Base-by-base conservation (phyloP, 139 green algal genomes). In the Coelastrella sp. region DNA sequence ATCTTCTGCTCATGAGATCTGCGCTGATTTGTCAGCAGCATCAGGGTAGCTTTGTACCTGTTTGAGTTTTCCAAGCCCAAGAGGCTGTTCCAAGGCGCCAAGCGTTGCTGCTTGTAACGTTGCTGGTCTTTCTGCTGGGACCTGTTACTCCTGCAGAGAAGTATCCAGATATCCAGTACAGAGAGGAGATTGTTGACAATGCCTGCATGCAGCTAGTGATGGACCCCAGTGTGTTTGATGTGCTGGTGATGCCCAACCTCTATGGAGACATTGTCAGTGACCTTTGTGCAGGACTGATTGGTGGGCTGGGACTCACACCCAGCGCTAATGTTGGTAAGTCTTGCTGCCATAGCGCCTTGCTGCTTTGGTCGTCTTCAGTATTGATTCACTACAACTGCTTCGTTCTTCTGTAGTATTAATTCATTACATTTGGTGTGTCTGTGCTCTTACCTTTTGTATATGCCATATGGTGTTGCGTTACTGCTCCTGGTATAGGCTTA, bases 131-230 rank as follows among this genome's bases (percentile, higher is more conserved):
- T 69, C 60, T 69, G 48, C 17, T 11, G 17, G 17, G 48, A 57
- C 48, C 48, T 57, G 2, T 30, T 73, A 11, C 32, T 45, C 9
- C 9, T 40, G 34, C 90, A 25, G 91, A 96, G 83, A 90, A 89
- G 57, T 98, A 97, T 89, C 94, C 96, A 2, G 85, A 98, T 75
- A 98, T 99, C 77, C 75, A 95, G 88, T 99, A 98, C 85, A 89
- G 98, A 6, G 96, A 99, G 90, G 82, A 98, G 69, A 99, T 99
- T 88, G 96, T 99, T 48, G 96, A 99, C 94, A 99, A 99, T 87
- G 95, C 95, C 1, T 99, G 96, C 93, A 99, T 99, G 96, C 94
- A 97, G 91, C 84, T 95, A 40, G 85, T 90, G 3, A 90, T 88
- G 35, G 90, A 98, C 87, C 96, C 96, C 21, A 73, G 71, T 0